phyloP scores from a whole-genome alignment of 2,329 filamentous ascomycete species.

The Botrytis hyacinthi region DNA sequence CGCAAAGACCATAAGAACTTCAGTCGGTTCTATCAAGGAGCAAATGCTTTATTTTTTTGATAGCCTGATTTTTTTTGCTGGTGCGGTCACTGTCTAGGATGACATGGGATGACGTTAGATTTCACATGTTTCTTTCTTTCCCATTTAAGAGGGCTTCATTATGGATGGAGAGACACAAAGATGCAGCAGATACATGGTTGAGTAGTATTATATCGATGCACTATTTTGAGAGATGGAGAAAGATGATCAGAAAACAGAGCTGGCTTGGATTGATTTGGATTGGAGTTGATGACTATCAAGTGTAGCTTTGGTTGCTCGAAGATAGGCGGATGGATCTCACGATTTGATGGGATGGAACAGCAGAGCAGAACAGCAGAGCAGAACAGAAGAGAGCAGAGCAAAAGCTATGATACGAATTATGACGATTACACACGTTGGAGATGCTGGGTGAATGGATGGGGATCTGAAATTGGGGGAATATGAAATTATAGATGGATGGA shows the following conservation, averaged over 20 bases:
- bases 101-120: conserved; percentile 3
- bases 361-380: not conserved
- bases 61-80: not conserved
- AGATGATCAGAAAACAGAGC: not conserved
- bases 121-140: not conserved
- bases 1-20: conserved; percentile 4
- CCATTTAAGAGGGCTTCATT: not conserved
- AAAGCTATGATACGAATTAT: conserved; percentile 9
- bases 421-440: not conserved
- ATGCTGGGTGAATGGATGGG: not conserved
- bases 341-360: not conserved
- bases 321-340: not conserved
- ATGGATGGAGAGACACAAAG: not conserved
- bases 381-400: not conserved
- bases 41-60: not conserved
- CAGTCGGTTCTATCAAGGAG: not conserved
- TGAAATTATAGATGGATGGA: not conserved
- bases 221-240: not conserved
- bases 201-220: not conserved
- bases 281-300: not conserved
- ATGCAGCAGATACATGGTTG: not conserved
- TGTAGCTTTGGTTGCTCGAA: not conserved
- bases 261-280: not conserved
- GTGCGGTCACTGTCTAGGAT: not conserved
- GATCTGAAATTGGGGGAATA: not conserved